Conservation (phyloP, 345 rosid species). For the Ricinus communis region DNA sequence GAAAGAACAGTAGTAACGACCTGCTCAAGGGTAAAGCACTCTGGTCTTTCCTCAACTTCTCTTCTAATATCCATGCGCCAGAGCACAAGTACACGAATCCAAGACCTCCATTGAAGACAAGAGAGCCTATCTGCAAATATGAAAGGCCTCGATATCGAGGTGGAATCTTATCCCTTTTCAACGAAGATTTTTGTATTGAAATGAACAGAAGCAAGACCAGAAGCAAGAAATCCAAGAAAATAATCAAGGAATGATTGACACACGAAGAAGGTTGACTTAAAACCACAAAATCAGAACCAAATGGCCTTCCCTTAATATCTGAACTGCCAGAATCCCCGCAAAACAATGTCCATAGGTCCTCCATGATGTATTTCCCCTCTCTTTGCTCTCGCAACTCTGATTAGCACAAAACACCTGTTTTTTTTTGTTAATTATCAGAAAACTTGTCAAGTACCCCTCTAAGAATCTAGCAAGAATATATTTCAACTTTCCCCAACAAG, state of each 20-base stretch:
- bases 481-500: background rate
- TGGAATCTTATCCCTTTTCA: conserved; percentile 24
- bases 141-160: conserved; percentile 31
- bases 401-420: background rate
- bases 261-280: conserved; percentile 47
- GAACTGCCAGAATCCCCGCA: conserved; percentile 52
- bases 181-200: conserved; percentile 44
- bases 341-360: conserved; percentile 47
- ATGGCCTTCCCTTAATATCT: conserved; percentile 18
- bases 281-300: conserved; percentile 22
- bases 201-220: conserved; percentile 43
- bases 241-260: conserved; percentile 44
- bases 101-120: conserved; percentile 52
- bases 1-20: conserved; percentile 55
- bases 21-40: conserved; percentile 44
- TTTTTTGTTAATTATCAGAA: background rate
- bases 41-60: conserved; percentile 40
- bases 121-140: conserved; percentile 47
- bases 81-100: conserved; percentile 57
- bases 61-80: conserved; percentile 60
- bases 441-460: background rate
- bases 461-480: background rate
- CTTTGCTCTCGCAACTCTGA: too few relatives aligned
- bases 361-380: too few relatives aligned
- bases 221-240: conserved; percentile 53